Percentiles rank a stretch among this genome's conserved stretches.
Evolutionary conservation across 2,329 filamentous ascomycete species (phyloP).

Genomic region (Dactylellina cionopaga): DNA sequence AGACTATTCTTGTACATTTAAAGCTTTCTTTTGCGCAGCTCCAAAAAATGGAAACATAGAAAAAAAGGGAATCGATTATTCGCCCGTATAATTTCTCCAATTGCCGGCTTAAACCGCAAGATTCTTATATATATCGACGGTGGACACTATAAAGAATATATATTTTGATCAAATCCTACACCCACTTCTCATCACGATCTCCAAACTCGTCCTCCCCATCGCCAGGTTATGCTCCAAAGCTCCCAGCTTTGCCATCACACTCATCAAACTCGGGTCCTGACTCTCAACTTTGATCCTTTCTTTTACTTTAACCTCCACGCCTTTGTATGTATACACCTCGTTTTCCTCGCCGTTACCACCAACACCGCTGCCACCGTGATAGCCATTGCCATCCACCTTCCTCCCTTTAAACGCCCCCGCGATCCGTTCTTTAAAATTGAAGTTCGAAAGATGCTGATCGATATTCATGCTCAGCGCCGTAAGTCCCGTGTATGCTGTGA

Average conservation of each 20-base stretch:
- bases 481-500: conserved; percentile 25
- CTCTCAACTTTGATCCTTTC: conserved; percentile 74
- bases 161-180: conserved; percentile 53
- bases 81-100: not conserved
- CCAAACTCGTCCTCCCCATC: conserved; percentile 68
- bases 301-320: conserved; percentile 71
- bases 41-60: conserved; percentile 1
- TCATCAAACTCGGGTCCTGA: conserved; percentile 73
- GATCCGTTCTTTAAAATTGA: conserved; percentile 55
- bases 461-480: conserved; percentile 34
- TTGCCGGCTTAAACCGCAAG: no score
- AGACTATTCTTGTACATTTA: conserved; percentile 45
- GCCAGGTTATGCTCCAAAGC: conserved; percentile 71
- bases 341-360: conserved; percentile 64
- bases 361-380: conserved; percentile 25
- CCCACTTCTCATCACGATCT: conserved; percentile 68
- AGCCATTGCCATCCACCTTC: conserved; percentile 7
- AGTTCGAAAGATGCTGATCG: conserved; percentile 33
- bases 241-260: conserved; percentile 73
- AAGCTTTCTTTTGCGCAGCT: conserved; percentile 1
- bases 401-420: conserved; percentile 54
- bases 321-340: conserved; percentile 69
- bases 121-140: not conserved
- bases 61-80: not conserved
- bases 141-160: not conserved